Percentiles rank a stretch among this genome's conserved stretches.
Evolutionary conservation across 345 rosid species (phyloP).

Genomic region (Erysimum cheiranthoides): DNA sequence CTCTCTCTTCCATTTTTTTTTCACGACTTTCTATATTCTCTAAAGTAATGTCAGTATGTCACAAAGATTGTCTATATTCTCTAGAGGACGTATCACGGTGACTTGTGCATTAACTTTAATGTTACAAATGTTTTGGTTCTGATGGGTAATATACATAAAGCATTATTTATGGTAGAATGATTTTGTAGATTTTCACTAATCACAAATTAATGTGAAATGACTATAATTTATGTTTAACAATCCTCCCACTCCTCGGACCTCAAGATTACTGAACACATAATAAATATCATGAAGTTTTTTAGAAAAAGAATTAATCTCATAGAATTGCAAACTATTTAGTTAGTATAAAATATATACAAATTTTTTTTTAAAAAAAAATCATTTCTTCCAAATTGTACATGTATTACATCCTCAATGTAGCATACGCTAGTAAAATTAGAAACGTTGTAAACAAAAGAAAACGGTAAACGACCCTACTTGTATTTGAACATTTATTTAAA

Average conservation of each 20-base stretch:
- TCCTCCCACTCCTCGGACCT: background rate
- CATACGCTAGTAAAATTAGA: background rate
- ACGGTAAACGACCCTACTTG: no score
- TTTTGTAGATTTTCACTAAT: background rate
- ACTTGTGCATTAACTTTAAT: background rate
- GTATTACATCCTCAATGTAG: background rate
- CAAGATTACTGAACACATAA: background rate
- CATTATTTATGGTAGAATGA: background rate
- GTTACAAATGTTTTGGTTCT: background rate
- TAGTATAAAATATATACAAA: no score
- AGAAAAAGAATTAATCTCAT: no score
- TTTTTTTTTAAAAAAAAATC: background rate
- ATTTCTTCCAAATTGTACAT: background rate
- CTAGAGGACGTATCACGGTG: background rate
- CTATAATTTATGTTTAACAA: background rate
- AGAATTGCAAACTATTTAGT: no score
- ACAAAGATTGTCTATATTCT: background rate
- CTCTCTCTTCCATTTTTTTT: background rate
- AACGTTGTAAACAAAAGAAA: background rate
- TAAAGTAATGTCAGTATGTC: background rate
- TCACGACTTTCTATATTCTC: background rate
- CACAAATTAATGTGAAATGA: background rate
- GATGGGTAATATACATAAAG: background rate
- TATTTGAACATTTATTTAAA: background rate
- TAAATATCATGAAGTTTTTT: no score